Percentiles rank a stretch among this genome's conserved stretches.
phyloP scores from a whole-genome alignment of 2,329 filamentous ascomycete genomes.

The Byssoonygena ceratinophila region DNA sequence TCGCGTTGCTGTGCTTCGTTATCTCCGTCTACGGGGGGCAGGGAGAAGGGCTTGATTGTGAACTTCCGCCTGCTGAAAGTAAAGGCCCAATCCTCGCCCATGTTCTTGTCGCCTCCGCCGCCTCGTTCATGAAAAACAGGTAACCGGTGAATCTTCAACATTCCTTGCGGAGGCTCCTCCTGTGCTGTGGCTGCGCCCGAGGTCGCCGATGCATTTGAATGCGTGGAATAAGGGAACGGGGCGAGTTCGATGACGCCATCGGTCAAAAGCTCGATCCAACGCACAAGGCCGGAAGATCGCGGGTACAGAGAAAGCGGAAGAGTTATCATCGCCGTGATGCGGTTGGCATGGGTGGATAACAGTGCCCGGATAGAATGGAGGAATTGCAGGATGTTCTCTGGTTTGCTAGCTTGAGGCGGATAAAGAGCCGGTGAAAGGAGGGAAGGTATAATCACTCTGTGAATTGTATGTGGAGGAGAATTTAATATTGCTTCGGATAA shows the following conservation, averaged over 20 bases:
- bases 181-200: slow-evolving; percentile 46
- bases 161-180: slow-evolving; percentile 72
- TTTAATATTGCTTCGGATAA: slow-evolving; percentile 47
- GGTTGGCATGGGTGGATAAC: slow-evolving; percentile 54
- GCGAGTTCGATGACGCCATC: slow-evolving; percentile 83
- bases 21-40: slow-evolving; percentile 77
- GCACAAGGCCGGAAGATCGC: slow-evolving; percentile 60
- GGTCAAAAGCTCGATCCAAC: slow-evolving; percentile 74
- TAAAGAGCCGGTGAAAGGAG: slow-evolving; percentile 82
- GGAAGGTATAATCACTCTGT: slow-evolving; percentile 74
- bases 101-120: slow-evolving; percentile 59
- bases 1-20: slow-evolving; percentile 48
- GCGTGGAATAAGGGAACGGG: slow-evolving; percentile 53
- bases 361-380: slow-evolving; percentile 67
- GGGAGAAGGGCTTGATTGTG: slow-evolving; percentile 74
- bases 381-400: slow-evolving; percentile 66
- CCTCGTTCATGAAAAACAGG: slow-evolving; percentile 83
- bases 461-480: slow-evolving; percentile 52
- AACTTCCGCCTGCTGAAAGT: slow-evolving; percentile 74
- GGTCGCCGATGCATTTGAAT: slow-evolving; percentile 36
- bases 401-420: slow-evolving; percentile 56
- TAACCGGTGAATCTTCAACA: slow-evolving; percentile 71
- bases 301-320: slow-evolving; percentile 73
- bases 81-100: slow-evolving; percentile 81
- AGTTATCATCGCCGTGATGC: slow-evolving; percentile 62